These are phyloP conservation scores for Ochromonas danica DNA, from an alignment of 108 stramenopile species.

Conservation along the genomic window DNA sequence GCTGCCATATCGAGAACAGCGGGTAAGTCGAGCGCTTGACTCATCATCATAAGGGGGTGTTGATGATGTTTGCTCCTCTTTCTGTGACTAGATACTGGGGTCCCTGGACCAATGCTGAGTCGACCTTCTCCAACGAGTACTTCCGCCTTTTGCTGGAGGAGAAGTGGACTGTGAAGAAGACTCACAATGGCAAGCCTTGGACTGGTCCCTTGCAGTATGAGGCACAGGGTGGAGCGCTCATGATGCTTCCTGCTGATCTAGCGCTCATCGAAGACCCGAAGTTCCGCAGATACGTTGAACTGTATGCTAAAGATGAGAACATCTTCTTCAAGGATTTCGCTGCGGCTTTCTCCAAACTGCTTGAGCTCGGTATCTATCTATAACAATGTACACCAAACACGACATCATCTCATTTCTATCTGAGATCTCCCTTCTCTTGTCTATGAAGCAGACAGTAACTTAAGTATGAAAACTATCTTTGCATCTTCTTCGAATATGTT, in stretches of 20 bases:
- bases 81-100: constrained; percentile 67
- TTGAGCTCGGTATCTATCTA: constrained; percentile 78
- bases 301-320: constrained; percentile 78
- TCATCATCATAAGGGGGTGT: background rate
- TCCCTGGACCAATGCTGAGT: constrained; percentile 90
- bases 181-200: constrained; percentile 77
- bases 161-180: constrained; percentile 75
- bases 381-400: too few relatives aligned
- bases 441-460: too few relatives aligned
- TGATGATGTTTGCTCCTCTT: background rate
- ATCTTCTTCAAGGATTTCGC: constrained; percentile 85
- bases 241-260: constrained; percentile 75
- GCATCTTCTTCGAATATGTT: too few relatives aligned
- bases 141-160: constrained; percentile 88
- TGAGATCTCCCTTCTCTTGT: too few relatives aligned
- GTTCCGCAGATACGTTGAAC: constrained; percentile 67
- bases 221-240: constrained; percentile 53
- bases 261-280: constrained; percentile 67
- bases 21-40: constrained; percentile 63
- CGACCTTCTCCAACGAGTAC: constrained; percentile 92
- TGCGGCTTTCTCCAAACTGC: constrained; percentile 81
- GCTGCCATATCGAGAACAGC: constrained; percentile 85
- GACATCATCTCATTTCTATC: too few relatives aligned
- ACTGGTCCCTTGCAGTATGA: constrained; percentile 43
- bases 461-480: too few relatives aligned